phyloP scores from a whole-genome alignment of 805 yeast genomes.

The Lipomyces orientalis region DNA sequence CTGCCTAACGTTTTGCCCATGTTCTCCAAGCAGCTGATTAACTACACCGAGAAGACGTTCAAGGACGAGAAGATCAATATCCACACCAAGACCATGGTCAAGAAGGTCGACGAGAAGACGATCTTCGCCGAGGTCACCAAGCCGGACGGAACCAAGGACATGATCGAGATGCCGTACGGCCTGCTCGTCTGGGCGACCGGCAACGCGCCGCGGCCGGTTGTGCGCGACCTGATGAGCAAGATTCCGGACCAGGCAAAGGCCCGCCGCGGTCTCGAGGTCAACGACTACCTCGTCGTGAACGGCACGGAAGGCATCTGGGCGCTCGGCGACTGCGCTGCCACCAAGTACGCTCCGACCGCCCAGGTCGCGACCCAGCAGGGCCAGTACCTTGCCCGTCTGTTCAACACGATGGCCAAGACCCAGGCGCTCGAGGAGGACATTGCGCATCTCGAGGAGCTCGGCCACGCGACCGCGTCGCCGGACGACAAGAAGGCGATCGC shows the following conservation, averaged over 20 bases:
- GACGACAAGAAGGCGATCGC: slow-evolving; percentile 50
- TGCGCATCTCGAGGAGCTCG: slow-evolving; percentile 47
- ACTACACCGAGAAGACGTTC: slow-evolving; percentile 82
- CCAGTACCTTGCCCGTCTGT: slow-evolving; percentile 72
- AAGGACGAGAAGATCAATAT: slow-evolving; percentile 70
- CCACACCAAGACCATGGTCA: slow-evolving; percentile 85
- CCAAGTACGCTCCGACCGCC: slow-evolving; percentile 93
- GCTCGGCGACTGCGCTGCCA: slow-evolving; percentile 90
- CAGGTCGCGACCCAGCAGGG: slow-evolving; percentile 98
- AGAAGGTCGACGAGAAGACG: slow-evolving; percentile 72
- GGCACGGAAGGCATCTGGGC: slow-evolving; percentile 87
- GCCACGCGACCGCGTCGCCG: slow-evolving; percentile 39
- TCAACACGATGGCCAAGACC: slow-evolving; percentile 50
- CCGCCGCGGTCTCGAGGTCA: slow-evolving; percentile 86
- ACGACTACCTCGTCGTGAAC: slow-evolving; percentile 79
- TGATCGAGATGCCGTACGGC: slow-evolving; percentile 81
- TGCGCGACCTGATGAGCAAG: slow-evolving; percentile 66
- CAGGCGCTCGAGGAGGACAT: slow-evolving; percentile 48
- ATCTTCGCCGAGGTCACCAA: slow-evolving; percentile 73
- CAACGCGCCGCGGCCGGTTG: slow-evolving; percentile 82
- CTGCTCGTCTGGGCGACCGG: slow-evolving; percentile 98
- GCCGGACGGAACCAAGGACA: slow-evolving; percentile 68
- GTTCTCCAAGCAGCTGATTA: slow-evolving; percentile 51
- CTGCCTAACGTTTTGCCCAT: slow-evolving; percentile 79
- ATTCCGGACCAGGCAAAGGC: slow-evolving; percentile 77